Percentiles rank a stretch among this genome's conserved stretches.
Evolutionary conservation across 768 basidiomycete species (phyloP).

Genomic region (Hysterangium stoloniferum): DNA sequence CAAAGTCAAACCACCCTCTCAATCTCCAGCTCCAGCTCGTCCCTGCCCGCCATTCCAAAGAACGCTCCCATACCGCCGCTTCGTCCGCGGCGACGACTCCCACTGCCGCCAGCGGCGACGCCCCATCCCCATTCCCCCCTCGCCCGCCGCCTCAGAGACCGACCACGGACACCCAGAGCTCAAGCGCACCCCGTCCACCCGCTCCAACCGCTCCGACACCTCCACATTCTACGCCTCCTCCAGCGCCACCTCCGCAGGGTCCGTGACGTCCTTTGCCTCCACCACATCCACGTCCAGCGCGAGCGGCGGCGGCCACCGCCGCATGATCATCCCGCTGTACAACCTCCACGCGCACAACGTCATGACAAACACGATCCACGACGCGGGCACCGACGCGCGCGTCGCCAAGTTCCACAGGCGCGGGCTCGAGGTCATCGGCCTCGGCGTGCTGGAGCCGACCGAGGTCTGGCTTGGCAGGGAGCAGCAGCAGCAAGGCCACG

Average conservation of each 20-base stretch:
- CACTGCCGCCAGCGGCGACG: constrained; percentile 31
- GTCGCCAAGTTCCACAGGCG: constrained; percentile 66
- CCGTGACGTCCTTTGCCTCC: constrained; percentile 21
- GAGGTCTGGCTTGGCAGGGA: constrained; percentile 50
- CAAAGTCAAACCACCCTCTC: constrained; percentile 76
- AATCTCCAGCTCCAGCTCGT: constrained; percentile 92
- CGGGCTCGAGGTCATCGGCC: constrained; percentile 68
- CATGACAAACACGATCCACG: constrained; percentile 76
- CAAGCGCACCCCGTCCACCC: constrained; percentile 22
- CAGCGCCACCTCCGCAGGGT: constrained; percentile 22
- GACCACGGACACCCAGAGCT: constrained; percentile 7
- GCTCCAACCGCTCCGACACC: constrained; percentile 43
- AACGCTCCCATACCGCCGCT: constrained; percentile 28
- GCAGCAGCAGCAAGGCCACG: constrained; percentile 9
- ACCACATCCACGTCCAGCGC: too few species aligned
- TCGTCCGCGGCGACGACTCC: constrained; percentile 31
- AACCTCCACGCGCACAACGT: constrained; percentile 86
- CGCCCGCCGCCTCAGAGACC: constrained; percentile 28
- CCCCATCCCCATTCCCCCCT: constrained; percentile 7
- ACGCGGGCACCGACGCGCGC: constrained; percentile 84
- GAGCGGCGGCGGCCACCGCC: constrained; percentile 42
- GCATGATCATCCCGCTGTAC: constrained; percentile 79
- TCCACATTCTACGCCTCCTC: constrained; percentile 45
- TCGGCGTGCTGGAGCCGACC: constrained; percentile 73
- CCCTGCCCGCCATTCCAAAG: constrained; percentile 46